Percentiles rank a stretch among this genome's conserved stretches.
phyloP scores from a whole-genome alignment of 225 moss, liverwort and hornwort genomes.

The Sphagnum tenellum region DNA sequence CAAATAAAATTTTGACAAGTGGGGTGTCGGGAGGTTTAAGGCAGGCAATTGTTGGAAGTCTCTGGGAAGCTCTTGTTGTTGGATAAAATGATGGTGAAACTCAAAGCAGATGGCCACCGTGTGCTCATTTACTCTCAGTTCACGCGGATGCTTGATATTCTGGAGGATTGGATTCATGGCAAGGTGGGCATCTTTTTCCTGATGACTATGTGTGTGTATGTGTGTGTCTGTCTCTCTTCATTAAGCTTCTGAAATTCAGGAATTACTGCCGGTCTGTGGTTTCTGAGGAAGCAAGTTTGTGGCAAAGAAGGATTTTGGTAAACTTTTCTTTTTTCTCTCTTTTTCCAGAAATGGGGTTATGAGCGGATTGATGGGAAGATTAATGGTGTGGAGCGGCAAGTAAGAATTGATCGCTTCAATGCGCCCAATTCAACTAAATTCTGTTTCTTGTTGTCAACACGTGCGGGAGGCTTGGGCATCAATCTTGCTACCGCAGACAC shows the following conservation, averaged over 20 bases:
- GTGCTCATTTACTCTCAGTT: slow-evolving; percentile 98
- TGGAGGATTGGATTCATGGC: slow-evolving; percentile 91
- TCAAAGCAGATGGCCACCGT: slow-evolving; percentile 87
- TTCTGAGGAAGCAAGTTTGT: too few species aligned
- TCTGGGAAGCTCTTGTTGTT: slow-evolving; percentile 93
- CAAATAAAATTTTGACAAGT: too few species aligned
- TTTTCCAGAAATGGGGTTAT: slow-evolving; percentile 87
- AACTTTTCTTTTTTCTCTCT: background rate
- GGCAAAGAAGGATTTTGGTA: too few species aligned
- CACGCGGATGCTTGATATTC: slow-evolving; percentile 92
- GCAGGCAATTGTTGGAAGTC: slow-evolving; percentile 91
- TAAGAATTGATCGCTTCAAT: slow-evolving; percentile 88
- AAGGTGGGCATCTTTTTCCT: slow-evolving; percentile 32
- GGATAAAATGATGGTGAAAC: slow-evolving; percentile 84
- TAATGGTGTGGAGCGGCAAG: slow-evolving; percentile 82
- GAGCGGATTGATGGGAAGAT: slow-evolving; percentile 96
- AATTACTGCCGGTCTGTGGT: too few species aligned
- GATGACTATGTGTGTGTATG: too few species aligned
- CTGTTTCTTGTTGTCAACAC: slow-evolving; percentile 92
- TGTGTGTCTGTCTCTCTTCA: too few species aligned
- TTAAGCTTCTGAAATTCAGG: too few species aligned
- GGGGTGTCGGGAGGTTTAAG: too few species aligned
- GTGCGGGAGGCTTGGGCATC: slow-evolving; percentile 93
- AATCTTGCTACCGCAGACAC: slow-evolving; percentile 92
- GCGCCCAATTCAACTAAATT: slow-evolving; percentile 68